A percentile compares a stretch with the other conserved stretches of the same genome.
These are phyloP conservation scores for Trichoderma sp. DNA, from an alignment of 2,329 filamentous ascomycete species.

Conservation along the genomic window DNA sequence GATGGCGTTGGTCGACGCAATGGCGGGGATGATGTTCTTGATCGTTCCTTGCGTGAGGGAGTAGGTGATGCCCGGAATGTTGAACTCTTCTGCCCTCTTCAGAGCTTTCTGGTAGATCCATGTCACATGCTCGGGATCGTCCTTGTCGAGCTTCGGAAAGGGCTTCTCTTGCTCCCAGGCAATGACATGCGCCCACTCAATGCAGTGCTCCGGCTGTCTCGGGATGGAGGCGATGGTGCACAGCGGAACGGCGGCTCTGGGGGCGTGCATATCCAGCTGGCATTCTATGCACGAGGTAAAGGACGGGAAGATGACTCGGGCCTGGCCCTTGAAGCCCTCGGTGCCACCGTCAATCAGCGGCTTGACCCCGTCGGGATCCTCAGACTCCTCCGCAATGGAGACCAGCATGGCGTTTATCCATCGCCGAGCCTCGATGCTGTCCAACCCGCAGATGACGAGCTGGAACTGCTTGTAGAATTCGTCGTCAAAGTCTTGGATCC, in stretches of 20 bases:
- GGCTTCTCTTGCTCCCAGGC: slow-evolving; percentile 89
- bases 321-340: slow-evolving; percentile 97
- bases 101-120: slow-evolving; percentile 92
- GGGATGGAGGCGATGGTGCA: slow-evolving; percentile 97
- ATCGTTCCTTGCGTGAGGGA: slow-evolving; percentile 95
- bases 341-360: slow-evolving; percentile 96
- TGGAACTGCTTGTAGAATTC: slow-evolving; percentile 98
- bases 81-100: slow-evolving; percentile 79
- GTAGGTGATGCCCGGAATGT: slow-evolving; percentile 91
- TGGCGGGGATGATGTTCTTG: slow-evolving; percentile 99
- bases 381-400: slow-evolving; percentile 76
- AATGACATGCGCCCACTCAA: slow-evolving; percentile 98
- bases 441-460: slow-evolving; percentile 88
- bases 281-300: slow-evolving; percentile 97
- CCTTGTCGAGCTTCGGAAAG: slow-evolving; percentile 86
- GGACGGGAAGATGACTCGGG: slow-evolving; percentile 86
- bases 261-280: slow-evolving; percentile 97
- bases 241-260: slow-evolving; percentile 92
- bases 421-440: slow-evolving; percentile 94
- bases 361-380: slow-evolving; percentile 83
- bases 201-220: slow-evolving; percentile 94
- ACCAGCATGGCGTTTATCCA: slow-evolving; percentile 98
- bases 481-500: slow-evolving; percentile 95
- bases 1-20: slow-evolving; percentile 96
- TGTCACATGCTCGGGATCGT: slow-evolving; percentile 95